Base-by-base conservation (phyloP, 257 asterid genomes). In the Nyctanthes arbortristis region DNA sequence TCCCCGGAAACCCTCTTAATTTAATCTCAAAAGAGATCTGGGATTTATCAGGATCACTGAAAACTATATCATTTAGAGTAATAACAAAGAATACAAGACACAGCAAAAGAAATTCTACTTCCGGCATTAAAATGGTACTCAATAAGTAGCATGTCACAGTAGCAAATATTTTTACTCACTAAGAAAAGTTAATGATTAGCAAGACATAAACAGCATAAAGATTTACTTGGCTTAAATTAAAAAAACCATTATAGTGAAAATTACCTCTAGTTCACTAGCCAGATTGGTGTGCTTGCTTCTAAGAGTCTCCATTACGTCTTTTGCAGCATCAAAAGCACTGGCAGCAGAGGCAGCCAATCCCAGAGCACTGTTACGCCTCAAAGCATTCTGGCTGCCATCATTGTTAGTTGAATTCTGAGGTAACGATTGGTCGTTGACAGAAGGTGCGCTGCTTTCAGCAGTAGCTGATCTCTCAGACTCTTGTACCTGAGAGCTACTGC, bases 281-380 rank as follows among this genome's bases (percentile, higher is more conserved):
- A 94, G 86, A 83, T 91, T 94, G 70, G 93, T 83, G 80, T 94
- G 96, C 71, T 91, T 91, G 78, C 97, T 88, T 81, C 99, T 85
- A 36, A 94, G 88, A 28, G 97, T 79, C 84, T 94, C 99, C 99
- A 94, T 94, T 74, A 94, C 88, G 81, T 94, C 97, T 80, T 94
- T 94, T 57, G 97, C 97, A 71, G 99, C 97, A 77, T 94, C 99
- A 73, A 94, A 94, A 58, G 97, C 99, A 88, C 93, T 91, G 32
- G 97, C 91, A 75, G 98, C 95, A 68, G 97, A 86, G 36, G 92
- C 96, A 66, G 81, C 96, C 75, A 88, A 72, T 75, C 92, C 89
- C 89, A 89, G 80, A 77, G 96, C 92, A 79, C 85, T 80, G 73
- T 80, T 86, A 73, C 96, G 97, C 77, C 97, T 87, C 71, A 84